phyloP scores from a whole-genome alignment of 495 filamentous ascomycete genomes.

The Penicillium daleae region DNA sequence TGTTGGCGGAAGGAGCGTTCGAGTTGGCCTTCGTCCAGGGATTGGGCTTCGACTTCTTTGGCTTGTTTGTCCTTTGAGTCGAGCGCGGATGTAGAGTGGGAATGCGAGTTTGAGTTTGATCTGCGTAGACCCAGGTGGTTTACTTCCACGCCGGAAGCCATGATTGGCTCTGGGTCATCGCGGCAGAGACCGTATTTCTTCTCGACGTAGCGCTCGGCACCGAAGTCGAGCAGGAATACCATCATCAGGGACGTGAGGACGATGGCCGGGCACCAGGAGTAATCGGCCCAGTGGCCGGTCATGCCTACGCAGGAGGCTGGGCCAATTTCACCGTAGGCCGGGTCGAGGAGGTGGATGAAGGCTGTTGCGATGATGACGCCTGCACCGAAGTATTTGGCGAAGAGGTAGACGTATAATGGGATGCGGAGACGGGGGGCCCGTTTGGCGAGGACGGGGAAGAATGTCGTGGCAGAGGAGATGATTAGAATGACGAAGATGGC shows the following conservation, averaged over 20 bases:
- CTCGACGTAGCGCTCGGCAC: slow-evolving; percentile 57
- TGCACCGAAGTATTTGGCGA: slow-evolving; percentile 73
- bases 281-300: slow-evolving; percentile 53
- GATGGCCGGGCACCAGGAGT: slow-evolving; percentile 49
- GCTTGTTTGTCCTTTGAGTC: slow-evolving; percentile 14
- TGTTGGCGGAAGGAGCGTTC: slow-evolving; percentile 40
- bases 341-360: slow-evolving; percentile 61
- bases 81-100: neutral
- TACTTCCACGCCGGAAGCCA: slow-evolving; percentile 19
- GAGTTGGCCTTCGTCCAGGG: slow-evolving; percentile 8
- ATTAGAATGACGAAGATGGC: slow-evolving; percentile 51
- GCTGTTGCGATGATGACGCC: slow-evolving; percentile 76
- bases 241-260: slow-evolving; percentile 39
- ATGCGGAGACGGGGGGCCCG: slow-evolving; percentile 58
- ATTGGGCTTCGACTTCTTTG: slow-evolving; percentile 22
- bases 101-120: slow-evolving; percentile 1
- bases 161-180: slow-evolving; percentile 38
- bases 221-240: slow-evolving; percentile 50
- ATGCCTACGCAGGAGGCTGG: slow-evolving; percentile 57
- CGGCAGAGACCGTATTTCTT: slow-evolving; percentile 50
- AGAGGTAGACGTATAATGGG: slow-evolving; percentile 68
- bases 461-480: slow-evolving; percentile 47
- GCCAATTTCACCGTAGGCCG: slow-evolving; percentile 57
- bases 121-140: neutral
- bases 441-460: slow-evolving; percentile 69